Percentiles rank a stretch among this genome's conserved stretches.
phyloP scores from a whole-genome alignment of 257 asterid genomes.

The Ligustrum vulgare region DNA sequence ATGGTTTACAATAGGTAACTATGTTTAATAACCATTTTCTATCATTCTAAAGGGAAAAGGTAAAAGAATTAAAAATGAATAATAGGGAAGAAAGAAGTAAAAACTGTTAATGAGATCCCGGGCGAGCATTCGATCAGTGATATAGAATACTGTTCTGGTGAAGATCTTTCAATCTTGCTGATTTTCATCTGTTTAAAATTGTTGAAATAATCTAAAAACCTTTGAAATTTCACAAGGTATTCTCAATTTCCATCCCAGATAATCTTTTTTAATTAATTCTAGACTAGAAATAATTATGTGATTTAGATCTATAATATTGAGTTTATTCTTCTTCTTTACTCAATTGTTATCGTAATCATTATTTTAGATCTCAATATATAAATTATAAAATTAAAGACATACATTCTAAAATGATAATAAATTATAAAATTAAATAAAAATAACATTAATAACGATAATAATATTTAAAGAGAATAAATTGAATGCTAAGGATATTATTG shows the following conservation, averaged over 20 bases:
- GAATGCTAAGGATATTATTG: too few species aligned
- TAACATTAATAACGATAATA: too few species aligned
- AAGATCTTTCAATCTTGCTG: background rate
- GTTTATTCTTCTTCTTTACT: background rate
- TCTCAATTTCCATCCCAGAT: background rate
- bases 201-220: background rate
- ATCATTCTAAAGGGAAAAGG: too few species aligned
- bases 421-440: too few species aligned
- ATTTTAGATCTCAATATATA: conserved; percentile 12
- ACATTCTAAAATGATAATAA: too few species aligned
- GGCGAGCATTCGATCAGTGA: background rate
- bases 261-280: background rate
- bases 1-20: too few species aligned
- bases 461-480: too few species aligned
- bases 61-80: too few species aligned
- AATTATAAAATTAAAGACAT: too few species aligned
- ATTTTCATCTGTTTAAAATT: background rate
- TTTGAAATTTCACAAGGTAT: background rate
- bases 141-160: background rate
- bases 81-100: too few species aligned
- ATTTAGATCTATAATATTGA: conserved; percentile 4
- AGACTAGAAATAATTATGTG: background rate
- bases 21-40: too few species aligned
- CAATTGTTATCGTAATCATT: background rate
- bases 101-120: background rate